Base-by-base conservation (phyloP, 371 early-diverging fungal species). In the Mucor circinelloides region DNA sequence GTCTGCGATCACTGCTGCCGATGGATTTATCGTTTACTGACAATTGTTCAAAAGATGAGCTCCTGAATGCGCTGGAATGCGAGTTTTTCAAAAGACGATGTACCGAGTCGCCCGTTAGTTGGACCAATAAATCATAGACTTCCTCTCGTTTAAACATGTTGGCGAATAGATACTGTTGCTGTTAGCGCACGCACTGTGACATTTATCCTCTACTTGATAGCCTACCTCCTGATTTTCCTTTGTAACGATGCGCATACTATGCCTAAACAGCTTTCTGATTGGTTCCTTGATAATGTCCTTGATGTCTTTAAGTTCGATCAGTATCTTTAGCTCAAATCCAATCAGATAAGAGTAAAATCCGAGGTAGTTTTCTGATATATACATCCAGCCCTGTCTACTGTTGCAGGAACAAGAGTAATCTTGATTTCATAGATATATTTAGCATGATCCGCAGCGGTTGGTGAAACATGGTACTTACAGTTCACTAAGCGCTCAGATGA, bases 91-190 rank as follows among this genome's bases (percentile, higher is more conserved):
- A 79, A 28, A 98, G 79, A 17, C 92, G 87, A 64, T 93, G 91
- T 91, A 95, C 93, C 3, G 95, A 92, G 56, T 91, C 72, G 36
- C 90, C 87, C 0, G 93, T 93, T 61, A 98, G 78, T 64, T 97
- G 94, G 31, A 95, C 92, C 21, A 98, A 75, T 31, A 97, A 74
- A 54, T 96, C 96, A 67, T 89, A 96, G 0, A 95, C 68, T 31
- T 72, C 96, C 72, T 98, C 97, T 19, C 99, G 87, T 63, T 91
- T 92, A 75, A 98, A 97, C 58, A 98, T 85, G 66, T 98, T 98
- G 8, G 94, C 89, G 67, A 98, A 97, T 60, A 91, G 76, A 74
- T 95, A 90, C 91, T 90, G 75, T 31, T 28, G 23, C 0, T 13
- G 52, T 52, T 52, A 52, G 9, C 3, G 2, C 21, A 40, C 40